Evolutionary conservation across 192 early-diverging fungal genomes (phyloP).

Genomic region (Coemansia sp.): DNA sequence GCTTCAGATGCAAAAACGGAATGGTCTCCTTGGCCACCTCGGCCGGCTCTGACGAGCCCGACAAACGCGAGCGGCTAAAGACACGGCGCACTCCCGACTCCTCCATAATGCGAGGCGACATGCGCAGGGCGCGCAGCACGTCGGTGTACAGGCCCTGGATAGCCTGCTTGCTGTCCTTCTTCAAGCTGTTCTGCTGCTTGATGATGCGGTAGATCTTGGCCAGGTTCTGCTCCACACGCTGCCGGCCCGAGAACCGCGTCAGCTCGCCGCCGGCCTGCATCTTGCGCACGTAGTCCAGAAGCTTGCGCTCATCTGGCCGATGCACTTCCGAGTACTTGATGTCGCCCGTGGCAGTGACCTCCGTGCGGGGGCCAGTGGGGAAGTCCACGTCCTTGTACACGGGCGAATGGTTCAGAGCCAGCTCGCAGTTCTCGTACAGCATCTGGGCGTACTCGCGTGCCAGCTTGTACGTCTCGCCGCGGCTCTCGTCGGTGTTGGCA

Average conservation of each 20-base stretch:
- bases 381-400: constrained; percentile 90
- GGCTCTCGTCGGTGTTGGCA: constrained; percentile 65
- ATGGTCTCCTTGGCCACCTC: constrained; percentile 63
- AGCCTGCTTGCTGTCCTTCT: constrained; percentile 66
- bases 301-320: constrained; percentile 79
- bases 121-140: constrained; percentile 68
- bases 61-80: constrained; percentile 42
- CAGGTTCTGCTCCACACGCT: constrained; percentile 75
- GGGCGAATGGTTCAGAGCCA: constrained; percentile 71
- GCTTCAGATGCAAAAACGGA: constrained; percentile 75
- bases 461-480: constrained; percentile 79
- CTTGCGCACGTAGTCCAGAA: constrained; percentile 88
- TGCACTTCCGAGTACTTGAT: constrained; percentile 83
- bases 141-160: constrained; percentile 70
- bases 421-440: constrained; percentile 87
- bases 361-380: constrained; percentile 80
- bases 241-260: constrained; percentile 72
- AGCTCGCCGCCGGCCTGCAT: constrained; percentile 73
- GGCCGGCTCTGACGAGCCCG: constrained; percentile 14
- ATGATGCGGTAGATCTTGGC: constrained; percentile 76
- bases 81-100: constrained; percentile 54
- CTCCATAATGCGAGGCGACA: constrained; percentile 70
- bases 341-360: constrained; percentile 75
- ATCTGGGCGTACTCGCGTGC: constrained; percentile 70
- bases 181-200: constrained; percentile 73